phyloP scores from a whole-genome alignment of 2,329 filamentous ascomycete species.

The Fusarium sp. region DNA sequence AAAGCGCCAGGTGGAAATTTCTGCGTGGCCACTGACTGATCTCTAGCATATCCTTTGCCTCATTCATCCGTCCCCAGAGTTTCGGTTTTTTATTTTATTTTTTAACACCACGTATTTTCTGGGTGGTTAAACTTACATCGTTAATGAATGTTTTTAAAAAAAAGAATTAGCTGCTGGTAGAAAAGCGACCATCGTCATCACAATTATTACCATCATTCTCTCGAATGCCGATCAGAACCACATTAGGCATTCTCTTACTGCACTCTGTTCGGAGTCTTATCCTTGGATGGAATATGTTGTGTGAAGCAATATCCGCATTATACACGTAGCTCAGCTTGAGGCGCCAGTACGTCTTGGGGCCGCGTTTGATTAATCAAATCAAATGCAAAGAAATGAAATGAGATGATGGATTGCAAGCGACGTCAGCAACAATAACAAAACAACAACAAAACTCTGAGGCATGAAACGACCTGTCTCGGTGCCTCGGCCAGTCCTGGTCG shows the following conservation, averaged over 20 bases:
- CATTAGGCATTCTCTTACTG: slow-evolving; percentile 7
- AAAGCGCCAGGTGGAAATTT: slow-evolving; percentile 21
- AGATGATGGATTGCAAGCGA: slow-evolving; percentile 6
- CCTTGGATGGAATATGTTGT: not conserved
- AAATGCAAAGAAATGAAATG: slow-evolving; percentile 5
- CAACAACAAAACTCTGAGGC: slow-evolving; percentile 18
- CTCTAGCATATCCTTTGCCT: slow-evolving; percentile 9
- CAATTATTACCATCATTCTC: slow-evolving; percentile 8
- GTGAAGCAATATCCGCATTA: slow-evolving; percentile 21
- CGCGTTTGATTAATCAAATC: slow-evolving; percentile 22
- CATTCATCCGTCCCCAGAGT: slow-evolving; percentile 14
- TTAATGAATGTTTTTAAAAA: not conserved
- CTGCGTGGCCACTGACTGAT: slow-evolving; percentile 27
- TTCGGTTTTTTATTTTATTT: not conserved
- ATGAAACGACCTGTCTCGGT: slow-evolving; percentile 20
- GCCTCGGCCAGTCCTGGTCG: slow-evolving; percentile 19
- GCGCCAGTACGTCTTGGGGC: not conserved
- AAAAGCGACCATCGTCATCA: slow-evolving; percentile 20
- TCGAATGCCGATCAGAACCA: slow-evolving; percentile 25
- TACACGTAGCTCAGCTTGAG: slow-evolving; percentile 1
- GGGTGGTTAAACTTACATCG: not conserved
- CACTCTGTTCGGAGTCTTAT: not conserved
- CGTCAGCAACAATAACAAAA: slow-evolving; percentile 19
- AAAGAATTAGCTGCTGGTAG: not conserved
- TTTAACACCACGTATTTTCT: not conserved